Conservation (phyloP, 2,329 filamentous ascomycete genomes). For the Claviceps spartinae region DNA sequence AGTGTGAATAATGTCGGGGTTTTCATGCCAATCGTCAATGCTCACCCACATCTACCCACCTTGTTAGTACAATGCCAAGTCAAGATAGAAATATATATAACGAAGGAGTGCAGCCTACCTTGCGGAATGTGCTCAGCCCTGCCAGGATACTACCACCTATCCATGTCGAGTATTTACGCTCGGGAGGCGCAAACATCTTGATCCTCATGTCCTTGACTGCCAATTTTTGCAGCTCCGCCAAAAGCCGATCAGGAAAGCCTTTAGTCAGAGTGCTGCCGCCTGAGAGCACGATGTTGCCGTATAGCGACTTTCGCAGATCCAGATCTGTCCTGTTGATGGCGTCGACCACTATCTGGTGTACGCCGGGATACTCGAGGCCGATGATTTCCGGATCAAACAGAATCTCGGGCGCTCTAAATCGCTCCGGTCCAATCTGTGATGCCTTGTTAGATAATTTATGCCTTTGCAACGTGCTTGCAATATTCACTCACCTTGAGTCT, state of each 20-base stretch:
- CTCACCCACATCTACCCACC: constrained; percentile 88
- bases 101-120: constrained; percentile 42
- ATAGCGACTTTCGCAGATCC: constrained; percentile 85
- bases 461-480: neutral
- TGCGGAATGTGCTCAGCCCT: constrained; percentile 93
- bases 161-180: constrained; percentile 98
- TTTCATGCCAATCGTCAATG: constrained; percentile 99
- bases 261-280: constrained; percentile 93
- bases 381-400: constrained; percentile 96
- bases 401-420: constrained; percentile 92
- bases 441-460: constrained; percentile 10
- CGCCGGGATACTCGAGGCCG: constrained; percentile 87
- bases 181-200: constrained; percentile 95
- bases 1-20: constrained; percentile 95
- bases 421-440: constrained; percentile 68
- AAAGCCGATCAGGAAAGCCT: constrained; percentile 84
- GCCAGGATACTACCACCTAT: constrained; percentile 96
- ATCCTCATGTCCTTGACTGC: constrained; percentile 99
- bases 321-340: constrained; percentile 91
- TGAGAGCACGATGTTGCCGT: constrained; percentile 92
- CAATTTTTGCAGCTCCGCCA: constrained; percentile 82
- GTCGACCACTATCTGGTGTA: constrained; percentile 96
- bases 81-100: too few relatives aligned
- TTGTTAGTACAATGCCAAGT: constrained; percentile 3
- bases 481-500: constrained; percentile 59